Base-by-base conservation (phyloP, 2,329 filamentous ascomycete genomes). In the Colletotrichum tamarilloi region DNA sequence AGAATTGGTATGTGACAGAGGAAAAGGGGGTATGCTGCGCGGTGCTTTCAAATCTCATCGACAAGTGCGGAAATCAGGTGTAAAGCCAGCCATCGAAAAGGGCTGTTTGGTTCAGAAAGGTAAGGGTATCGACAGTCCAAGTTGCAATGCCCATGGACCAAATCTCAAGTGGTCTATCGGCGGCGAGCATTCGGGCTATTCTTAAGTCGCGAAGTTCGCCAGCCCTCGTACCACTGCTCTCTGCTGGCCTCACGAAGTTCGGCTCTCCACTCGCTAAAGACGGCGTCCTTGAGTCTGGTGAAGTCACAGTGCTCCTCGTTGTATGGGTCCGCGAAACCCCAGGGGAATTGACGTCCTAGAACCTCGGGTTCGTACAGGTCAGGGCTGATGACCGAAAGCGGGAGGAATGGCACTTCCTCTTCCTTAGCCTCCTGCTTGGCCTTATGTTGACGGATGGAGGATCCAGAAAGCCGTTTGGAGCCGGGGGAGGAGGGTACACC, bases 301-400 rank as follows among this genome's bases (percentile, higher is more conserved):
- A 98, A 99, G 83, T 99, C 97, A 84, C 97, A 99, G 84, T 99
- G 97, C 77, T 94, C 91, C 35, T 92, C 88, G 79, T 98, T 92
- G 85, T 97, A 95, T 0, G 97, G 97, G 80, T 98, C 95, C 5
- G 97, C 97, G 77, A 98, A 97, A 7, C 97, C 97, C 97, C 97
- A 99, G 0, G 97, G 94, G 81, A 98, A 99, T 76, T 93, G 92
- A 73, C 97, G 93, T 58, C 97, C 97, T 73, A 97, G 85, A 19
- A 94, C 87, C 38, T 89, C 90, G 9, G 92, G 92, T 78, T 97
- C 94, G 83, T 98, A 97, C 55, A 94, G 90, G 81, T 99, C 97
- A 0, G 97, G 97, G 75, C 95, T 98, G 81, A 99, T 93, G 81
- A 98, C 94, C 53, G 95, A 98, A 80, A 98, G 91, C 1, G 97